These are phyloP conservation scores for Clathrospora elynae DNA, from an alignment of 2,329 filamentous ascomycete genomes.

Conservation along the genomic window DNA sequence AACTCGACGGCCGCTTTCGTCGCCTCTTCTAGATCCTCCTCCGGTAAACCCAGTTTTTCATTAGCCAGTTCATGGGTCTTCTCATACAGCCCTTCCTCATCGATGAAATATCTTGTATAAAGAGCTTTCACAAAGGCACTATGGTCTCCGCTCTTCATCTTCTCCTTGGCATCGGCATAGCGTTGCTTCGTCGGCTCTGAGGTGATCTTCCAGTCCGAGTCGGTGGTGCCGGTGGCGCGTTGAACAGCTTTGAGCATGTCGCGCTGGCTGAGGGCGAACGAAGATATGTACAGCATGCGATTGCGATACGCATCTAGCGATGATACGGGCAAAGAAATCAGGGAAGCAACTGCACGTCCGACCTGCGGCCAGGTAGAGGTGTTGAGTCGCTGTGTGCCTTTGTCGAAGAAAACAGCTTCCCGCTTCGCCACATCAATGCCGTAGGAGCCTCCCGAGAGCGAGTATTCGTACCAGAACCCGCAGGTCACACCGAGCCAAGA, in stretches of 20 bases:
- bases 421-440: conserved; percentile 47
- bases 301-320: conserved; percentile 33
- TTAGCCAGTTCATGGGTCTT: conserved; percentile 54
- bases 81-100: conserved; percentile 37
- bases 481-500: conserved; percentile 35
- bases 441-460: conserved; percentile 34
- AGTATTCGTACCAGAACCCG: conserved; percentile 48
- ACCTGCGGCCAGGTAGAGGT: conserved; percentile 41
- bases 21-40: conserved; percentile 63
- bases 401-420: conserved; percentile 34
- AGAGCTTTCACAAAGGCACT: conserved; percentile 53
- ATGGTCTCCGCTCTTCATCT: conserved; percentile 52
- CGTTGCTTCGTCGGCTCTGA: conserved; percentile 56
- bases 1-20: conserved; percentile 49
- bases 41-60: conserved; percentile 60
- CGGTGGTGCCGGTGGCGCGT: conserved; percentile 41
- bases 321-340: conserved; percentile 42
- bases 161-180: conserved; percentile 55
- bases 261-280: conserved; percentile 45
- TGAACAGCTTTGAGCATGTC: conserved; percentile 46
- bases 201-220: conserved; percentile 46
- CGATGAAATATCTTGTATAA: conserved; percentile 62
- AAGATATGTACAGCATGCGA: conserved; percentile 43
- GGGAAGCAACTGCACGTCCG: conserved; percentile 39
- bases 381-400: conserved; percentile 40